These are phyloP conservation scores for Neohortaea acidophila DNA, from an alignment of 495 filamentous ascomycete species.

Conservation along the genomic window DNA sequence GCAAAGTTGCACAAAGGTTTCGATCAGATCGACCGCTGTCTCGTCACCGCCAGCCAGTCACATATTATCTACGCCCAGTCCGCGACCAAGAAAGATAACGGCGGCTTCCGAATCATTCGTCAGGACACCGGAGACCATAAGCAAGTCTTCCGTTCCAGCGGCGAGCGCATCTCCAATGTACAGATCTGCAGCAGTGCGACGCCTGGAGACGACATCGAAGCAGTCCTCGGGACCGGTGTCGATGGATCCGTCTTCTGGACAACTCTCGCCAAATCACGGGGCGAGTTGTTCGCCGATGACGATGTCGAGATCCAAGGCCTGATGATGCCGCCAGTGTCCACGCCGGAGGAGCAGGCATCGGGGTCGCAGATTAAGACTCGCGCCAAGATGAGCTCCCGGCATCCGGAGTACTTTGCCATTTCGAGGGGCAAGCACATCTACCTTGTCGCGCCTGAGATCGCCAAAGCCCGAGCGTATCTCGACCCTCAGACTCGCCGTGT, in stretches of 20 bases:
- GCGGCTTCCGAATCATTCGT: conserved; percentile 78
- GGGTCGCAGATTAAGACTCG: conserved; percentile 91
- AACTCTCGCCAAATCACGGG: conserved; percentile 50
- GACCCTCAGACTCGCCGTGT: conserved; percentile 53
- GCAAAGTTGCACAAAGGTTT: conserved; percentile 92
- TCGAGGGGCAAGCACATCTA: conserved; percentile 91
- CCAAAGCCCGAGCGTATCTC: conserved; percentile 49
- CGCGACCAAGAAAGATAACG: conserved; percentile 58
- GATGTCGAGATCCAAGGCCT: conserved; percentile 63
- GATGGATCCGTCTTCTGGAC: conserved; percentile 92
- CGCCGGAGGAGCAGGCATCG: conserved; percentile 29
- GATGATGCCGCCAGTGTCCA: conserved; percentile 52
- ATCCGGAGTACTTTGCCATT: conserved; percentile 85
- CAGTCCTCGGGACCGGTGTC: conserved; percentile 79
- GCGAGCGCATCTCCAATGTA: conserved; percentile 91
- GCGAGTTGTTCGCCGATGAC: conserved; percentile 57
- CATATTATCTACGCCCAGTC: conserved; percentile 71
- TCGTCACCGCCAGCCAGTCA: conserved; percentile 75
- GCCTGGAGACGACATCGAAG: conserved; percentile 41
- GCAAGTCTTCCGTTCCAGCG: conserved; percentile 71
- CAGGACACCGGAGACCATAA: conserved; percentile 85
- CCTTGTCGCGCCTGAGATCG: conserved; percentile 68
- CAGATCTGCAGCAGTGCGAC: conserved; percentile 47
- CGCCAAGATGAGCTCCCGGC: conserved; percentile 70
- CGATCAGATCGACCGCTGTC: conserved; percentile 86